phyloP scores from a whole-genome alignment of 306 rosid genomes.

The Prunus dulcis region DNA sequence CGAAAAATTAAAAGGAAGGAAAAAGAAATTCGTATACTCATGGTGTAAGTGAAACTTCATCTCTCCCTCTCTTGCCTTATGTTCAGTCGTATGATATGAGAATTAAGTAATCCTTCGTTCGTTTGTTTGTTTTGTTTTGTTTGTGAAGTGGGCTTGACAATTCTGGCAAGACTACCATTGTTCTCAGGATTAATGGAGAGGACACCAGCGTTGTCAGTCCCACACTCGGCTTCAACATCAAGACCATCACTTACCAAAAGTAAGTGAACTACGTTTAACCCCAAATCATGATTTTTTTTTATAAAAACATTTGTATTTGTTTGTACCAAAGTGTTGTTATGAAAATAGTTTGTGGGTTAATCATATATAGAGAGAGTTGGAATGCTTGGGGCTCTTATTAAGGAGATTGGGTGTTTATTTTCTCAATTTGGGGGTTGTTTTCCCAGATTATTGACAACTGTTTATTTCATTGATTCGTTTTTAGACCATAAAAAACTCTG shows the following conservation, averaged over 20 bases:
- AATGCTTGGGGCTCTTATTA: background rate
- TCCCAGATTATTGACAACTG: background rate
- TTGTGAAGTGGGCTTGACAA: conserved; percentile 78
- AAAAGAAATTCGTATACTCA: conserved; percentile 88
- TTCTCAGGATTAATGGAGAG: conserved; percentile 86
- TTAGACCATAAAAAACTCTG: background rate
- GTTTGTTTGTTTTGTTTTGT: background rate
- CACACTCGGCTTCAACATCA: conserved; percentile 94
- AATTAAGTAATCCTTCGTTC: background rate
- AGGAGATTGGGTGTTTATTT: background rate
- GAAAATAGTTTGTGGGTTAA: background rate
- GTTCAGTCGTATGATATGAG: background rate
- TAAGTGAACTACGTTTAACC: conserved; percentile 14
- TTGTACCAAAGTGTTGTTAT: background rate
- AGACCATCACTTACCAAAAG: conserved; percentile 83
- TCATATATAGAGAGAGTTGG: background rate
- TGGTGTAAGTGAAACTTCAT: conserved; percentile 62
- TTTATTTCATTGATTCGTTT: background rate
- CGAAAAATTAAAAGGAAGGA: conserved; percentile 83
- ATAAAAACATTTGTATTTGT: background rate
- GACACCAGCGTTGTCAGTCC: conserved; percentile 95
- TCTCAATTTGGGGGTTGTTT: background rate
- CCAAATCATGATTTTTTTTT: background rate
- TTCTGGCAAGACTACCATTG: conserved; percentile 93
- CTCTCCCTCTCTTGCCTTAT: background rate